These are phyloP conservation scores for Sistotremastrum niveocremeum DNA, from an alignment of 768 basidiomycete species.

Conservation along the genomic window DNA sequence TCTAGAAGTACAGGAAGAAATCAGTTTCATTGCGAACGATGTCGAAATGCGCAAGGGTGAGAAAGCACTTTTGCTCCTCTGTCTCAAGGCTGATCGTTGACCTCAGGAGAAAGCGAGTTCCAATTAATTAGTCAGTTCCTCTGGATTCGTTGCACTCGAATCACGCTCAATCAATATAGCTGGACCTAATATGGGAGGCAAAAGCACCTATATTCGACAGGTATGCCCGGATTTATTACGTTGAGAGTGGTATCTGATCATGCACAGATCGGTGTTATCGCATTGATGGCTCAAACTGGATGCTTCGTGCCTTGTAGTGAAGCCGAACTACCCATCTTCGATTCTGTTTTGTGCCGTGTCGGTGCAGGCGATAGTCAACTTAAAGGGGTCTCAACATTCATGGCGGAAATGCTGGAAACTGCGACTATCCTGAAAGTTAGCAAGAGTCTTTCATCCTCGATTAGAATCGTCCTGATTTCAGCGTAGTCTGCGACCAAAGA, in stretches of 20 bases:
- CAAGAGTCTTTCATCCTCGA: slow-evolving; percentile 1
- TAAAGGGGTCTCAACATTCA: slow-evolving; percentile 97
- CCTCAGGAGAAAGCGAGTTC: slow-evolving; percentile 72
- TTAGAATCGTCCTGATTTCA: not conserved
- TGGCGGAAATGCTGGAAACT: slow-evolving; percentile 99
- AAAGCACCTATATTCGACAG: slow-evolving; percentile 93
- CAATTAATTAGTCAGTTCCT: slow-evolving; percentile 70
- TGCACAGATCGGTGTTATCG: slow-evolving; percentile 80
- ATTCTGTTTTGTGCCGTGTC: slow-evolving; percentile 89
- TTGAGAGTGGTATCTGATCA: not conserved
- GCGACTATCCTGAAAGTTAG: slow-evolving; percentile 82
- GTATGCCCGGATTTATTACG: slow-evolving; percentile 19
- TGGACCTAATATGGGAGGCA: slow-evolving; percentile 98
- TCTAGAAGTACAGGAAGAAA: slow-evolving; percentile 89
- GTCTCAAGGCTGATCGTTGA: not conserved
- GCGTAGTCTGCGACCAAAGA: slow-evolving; percentile 77
- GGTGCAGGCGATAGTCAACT: slow-evolving; percentile 96
- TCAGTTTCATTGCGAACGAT: slow-evolving; percentile 92
- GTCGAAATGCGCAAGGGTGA: slow-evolving; percentile 84
- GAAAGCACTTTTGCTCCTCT: slow-evolving; percentile 5
- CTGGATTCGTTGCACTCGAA: not conserved
- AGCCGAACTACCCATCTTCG: slow-evolving; percentile 83
- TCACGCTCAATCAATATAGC: slow-evolving; percentile 28
- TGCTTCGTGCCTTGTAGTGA: slow-evolving; percentile 89
- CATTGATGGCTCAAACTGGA: slow-evolving; percentile 90